phyloP scores from a whole-genome alignment of 495 filamentous ascomycete genomes.

The Hyaloscypha variabilis region DNA sequence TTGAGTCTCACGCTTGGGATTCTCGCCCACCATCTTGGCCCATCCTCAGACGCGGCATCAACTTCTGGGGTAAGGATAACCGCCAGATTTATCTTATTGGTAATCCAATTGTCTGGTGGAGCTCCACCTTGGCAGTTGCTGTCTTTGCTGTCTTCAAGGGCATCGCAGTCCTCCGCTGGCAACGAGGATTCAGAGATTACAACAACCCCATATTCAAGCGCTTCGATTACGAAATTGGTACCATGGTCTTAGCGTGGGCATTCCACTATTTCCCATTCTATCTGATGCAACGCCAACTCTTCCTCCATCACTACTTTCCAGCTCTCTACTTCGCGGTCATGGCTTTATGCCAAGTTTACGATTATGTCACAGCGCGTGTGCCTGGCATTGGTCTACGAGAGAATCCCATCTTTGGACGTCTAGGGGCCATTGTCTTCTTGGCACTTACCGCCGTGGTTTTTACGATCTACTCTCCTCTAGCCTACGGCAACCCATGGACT shows the following conservation, averaged over 20 bases:
- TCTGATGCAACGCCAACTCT: slow-evolving; percentile 92
- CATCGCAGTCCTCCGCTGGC: slow-evolving; percentile 88
- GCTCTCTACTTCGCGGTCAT: slow-evolving; percentile 95
- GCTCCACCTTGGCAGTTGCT: slow-evolving; percentile 76
- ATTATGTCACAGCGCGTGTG: slow-evolving; percentile 77
- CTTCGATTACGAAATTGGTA: slow-evolving; percentile 96
- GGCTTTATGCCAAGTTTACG: slow-evolving; percentile 82
- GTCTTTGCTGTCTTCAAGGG: slow-evolving; percentile 84
- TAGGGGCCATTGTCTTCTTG: slow-evolving; percentile 69
- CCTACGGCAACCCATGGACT: slow-evolving; percentile 95
- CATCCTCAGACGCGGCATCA: slow-evolving; percentile 90
- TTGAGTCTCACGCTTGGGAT: slow-evolving; percentile 97
- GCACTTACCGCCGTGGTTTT: slow-evolving; percentile 75
- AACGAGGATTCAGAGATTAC: slow-evolving; percentile 89
- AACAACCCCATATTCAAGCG: slow-evolving; percentile 79
- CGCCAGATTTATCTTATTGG: slow-evolving; percentile 96
- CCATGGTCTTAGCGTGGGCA: slow-evolving; percentile 85
- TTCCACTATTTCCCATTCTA: slow-evolving; percentile 98
- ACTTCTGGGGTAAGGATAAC: slow-evolving; percentile 96
- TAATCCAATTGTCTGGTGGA: slow-evolving; percentile 96
- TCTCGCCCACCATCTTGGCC: slow-evolving; percentile 95
- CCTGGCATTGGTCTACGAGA: slow-evolving; percentile 66
- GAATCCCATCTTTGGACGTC: slow-evolving; percentile 72
- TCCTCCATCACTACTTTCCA: slow-evolving; percentile 94
- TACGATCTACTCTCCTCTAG: slow-evolving; percentile 79